These are phyloP conservation scores for Aspergillus unguis DNA, from an alignment of 2,329 filamentous ascomycete species.

Conservation along the genomic window DNA sequence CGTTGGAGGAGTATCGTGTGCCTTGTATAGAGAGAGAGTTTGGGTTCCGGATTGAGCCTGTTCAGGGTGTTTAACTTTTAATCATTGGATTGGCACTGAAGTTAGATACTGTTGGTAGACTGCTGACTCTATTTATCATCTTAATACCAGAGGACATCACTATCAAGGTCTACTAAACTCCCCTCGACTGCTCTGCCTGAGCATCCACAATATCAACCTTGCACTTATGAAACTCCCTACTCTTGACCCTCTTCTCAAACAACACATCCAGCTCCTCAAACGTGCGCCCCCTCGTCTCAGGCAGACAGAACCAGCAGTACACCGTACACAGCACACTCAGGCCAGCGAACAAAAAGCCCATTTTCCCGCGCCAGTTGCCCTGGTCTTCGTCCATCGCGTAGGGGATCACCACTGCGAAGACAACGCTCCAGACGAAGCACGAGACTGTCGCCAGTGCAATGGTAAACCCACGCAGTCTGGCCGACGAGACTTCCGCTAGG, in stretches of 20 bases:
- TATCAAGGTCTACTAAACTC: neutral
- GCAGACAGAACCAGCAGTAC: slow-evolving; percentile 32
- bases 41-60: slow-evolving; percentile 7
- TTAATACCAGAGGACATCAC: too few relatives aligned
- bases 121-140: too few relatives aligned
- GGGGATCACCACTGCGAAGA: slow-evolving; percentile 34
- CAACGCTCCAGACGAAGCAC: slow-evolving; percentile 3
- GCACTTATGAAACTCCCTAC: slow-evolving; percentile 20
- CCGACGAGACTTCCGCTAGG: slow-evolving; percentile 20
- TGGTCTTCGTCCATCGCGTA: slow-evolving; percentile 35
- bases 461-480: neutral
- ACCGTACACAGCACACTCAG: slow-evolving; percentile 22
- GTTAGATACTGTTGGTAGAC: too few relatives aligned
- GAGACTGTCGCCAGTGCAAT: neutral
- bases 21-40: slow-evolving; percentile 7
- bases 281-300: slow-evolving; percentile 31
- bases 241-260: slow-evolving; percentile 25
- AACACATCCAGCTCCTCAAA: slow-evolving; percentile 34
- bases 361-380: slow-evolving; percentile 30
- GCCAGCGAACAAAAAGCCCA: slow-evolving; percentile 33
- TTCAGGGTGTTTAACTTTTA: neutral
- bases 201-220: slow-evolving; percentile 2
- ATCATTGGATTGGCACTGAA: too few relatives aligned
- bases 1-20: slow-evolving; percentile 10
- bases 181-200: neutral